Base-by-base conservation (phyloP, 345 rosid genomes). In the Eucalyptus cloeziana region DNA sequence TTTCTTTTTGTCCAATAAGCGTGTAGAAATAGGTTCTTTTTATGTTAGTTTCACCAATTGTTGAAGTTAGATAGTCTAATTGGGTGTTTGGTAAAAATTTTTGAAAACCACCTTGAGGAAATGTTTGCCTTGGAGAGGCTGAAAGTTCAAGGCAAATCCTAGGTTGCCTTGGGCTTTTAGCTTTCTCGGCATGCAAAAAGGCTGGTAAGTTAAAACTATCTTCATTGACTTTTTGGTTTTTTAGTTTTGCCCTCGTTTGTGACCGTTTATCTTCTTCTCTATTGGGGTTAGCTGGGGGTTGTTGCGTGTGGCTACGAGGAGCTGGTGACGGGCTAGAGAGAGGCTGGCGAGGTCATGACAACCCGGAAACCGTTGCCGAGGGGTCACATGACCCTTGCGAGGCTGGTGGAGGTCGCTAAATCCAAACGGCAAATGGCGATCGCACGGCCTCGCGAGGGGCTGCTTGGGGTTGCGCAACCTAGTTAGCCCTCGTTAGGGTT, bases 341-440 rank as follows among this genome's bases (percentile, higher is more conserved):
- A 52, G 56, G 56, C 0, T 0, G 1, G 10, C 0, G 24, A 0
- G 56, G 56, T 19, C 56, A 52, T 0, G 0, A 0, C 2, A 52
- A 52, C 56, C 0, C 0, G 2, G 0, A 52, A 52, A 52, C 0
- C 0, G 4, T 19, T 0, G 56, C 0, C 1, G 0, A 52, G 56
- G 56, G 24, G 24, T 52, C 1, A 0, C 2, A 4, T 3, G 56
- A 52, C 4, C 56, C 50, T 52, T 0, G 0, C 0, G 8, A 52
- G 24, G 56, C 0, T 17, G 10, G 56, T 52, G 0, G 56, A 19
- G 56, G 56, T 52, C 10, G 0, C 56, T 0, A 52, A 52, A 52
- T 52, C 56, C 56, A 52, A 52, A 52, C 0, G 0, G 4, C 1
- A 19, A 0, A 19, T 1, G 0, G 0, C 0, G 1, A 0, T 52